phyloP scores from a whole-genome alignment of 768 basidiomycete genomes.

The Lyophyllum atratum region DNA sequence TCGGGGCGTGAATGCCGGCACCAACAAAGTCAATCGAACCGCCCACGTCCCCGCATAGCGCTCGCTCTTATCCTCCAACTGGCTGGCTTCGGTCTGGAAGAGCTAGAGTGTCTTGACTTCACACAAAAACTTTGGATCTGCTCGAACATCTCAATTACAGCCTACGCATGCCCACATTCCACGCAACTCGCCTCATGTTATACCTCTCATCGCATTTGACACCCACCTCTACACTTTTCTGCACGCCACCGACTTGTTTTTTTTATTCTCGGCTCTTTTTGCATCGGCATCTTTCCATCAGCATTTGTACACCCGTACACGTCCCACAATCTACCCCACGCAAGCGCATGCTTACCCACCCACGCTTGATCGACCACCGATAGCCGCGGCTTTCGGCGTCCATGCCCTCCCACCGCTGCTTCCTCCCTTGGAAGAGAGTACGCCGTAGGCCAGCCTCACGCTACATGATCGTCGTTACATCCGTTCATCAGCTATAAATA shows the following conservation, averaged over 20 bases:
- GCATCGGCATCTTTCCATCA: conserved; percentile 15
- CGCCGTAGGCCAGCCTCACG: not conserved
- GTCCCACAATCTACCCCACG: conserved; percentile 5
- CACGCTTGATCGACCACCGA: not conserved
- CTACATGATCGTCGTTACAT: not conserved
- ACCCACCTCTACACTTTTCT: conserved; percentile 1
- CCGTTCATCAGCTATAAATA: conserved; percentile 6
- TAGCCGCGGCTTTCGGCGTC: not conserved
- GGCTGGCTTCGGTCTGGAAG: conserved; percentile 3
- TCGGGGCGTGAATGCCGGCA: not conserved
- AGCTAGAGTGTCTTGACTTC: not conserved
- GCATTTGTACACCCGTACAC: conserved; percentile 15
- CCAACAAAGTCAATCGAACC: not conserved
- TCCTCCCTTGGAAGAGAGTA: not conserved
- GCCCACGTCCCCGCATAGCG: not conserved
- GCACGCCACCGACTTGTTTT: not conserved
- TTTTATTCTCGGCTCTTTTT: conserved; percentile 1
- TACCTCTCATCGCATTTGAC: conserved; percentile 4
- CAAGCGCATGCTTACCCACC: not conserved
- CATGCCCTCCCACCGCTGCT: not conserved
- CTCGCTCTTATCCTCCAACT: not conserved
- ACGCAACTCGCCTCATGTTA: conserved; percentile 7
- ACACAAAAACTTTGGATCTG: conserved; percentile 4
- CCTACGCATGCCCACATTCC: conserved; percentile 5
- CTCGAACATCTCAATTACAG: conserved; percentile 7